phyloP scores from a whole-genome alignment of 805 yeast genomes.

The Lachancea sp. region DNA sequence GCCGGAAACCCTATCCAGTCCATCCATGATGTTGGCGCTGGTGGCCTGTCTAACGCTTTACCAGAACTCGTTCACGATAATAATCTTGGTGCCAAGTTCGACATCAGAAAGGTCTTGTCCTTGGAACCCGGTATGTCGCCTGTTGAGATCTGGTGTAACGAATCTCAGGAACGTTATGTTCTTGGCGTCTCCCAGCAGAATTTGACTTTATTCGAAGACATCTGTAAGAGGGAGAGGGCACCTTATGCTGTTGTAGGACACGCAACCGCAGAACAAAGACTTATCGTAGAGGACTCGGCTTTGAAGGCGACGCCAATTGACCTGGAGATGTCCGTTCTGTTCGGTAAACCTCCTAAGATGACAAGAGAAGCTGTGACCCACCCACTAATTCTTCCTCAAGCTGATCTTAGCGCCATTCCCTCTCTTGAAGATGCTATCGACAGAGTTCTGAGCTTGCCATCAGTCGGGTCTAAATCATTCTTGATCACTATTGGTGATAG shows the following conservation, averaged over 20 bases:
- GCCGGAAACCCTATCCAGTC: constrained; percentile 77
- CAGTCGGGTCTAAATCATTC: constrained; percentile 93
- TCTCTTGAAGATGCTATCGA: constrained; percentile 58
- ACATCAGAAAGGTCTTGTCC: constrained; percentile 81
- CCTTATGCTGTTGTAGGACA: constrained; percentile 93
- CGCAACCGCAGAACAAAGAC: constrained; percentile 81
- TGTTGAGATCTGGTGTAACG: constrained; percentile 99
- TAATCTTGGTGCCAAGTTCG: constrained; percentile 89
- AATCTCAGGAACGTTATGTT: constrained; percentile 97
- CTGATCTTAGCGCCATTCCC: constrained; percentile 34
- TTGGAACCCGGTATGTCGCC: constrained; percentile 98
- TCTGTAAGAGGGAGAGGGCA: constrained; percentile 93
- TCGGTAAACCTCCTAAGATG: constrained; percentile 97
- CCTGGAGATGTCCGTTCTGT: constrained; percentile 87
- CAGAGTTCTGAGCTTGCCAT: constrained; percentile 81
- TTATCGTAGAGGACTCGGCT: constrained; percentile 72
- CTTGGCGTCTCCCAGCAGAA: constrained; percentile 82
- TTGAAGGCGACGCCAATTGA: constrained; percentile 86
- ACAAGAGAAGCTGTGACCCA: constrained; percentile 64
- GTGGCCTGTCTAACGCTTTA: constrained; percentile 94
- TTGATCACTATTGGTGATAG: constrained; percentile 97
- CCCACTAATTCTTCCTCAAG: constrained; percentile 42
- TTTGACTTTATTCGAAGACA: constrained; percentile 59
- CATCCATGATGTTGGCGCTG: constrained; percentile 99
- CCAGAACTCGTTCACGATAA: constrained; percentile 98